These are phyloP conservation scores for Mortierella sp. DNA, from an alignment of 371 early-diverging fungal genomes.

Conservation along the genomic window DNA sequence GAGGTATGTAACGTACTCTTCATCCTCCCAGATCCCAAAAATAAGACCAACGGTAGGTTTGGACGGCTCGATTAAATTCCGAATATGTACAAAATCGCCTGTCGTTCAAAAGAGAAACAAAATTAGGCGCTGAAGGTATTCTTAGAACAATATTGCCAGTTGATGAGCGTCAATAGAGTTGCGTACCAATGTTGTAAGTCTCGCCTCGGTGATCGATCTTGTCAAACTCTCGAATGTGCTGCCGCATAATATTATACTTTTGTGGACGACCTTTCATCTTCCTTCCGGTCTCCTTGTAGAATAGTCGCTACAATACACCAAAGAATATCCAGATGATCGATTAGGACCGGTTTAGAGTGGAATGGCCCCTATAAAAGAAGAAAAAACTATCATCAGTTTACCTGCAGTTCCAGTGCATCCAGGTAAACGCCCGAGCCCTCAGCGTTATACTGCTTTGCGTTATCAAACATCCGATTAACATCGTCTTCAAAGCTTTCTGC, in stretches of 20 bases:
- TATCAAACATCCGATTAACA: slow-evolving; percentile 72
- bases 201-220: slow-evolving; percentile 3
- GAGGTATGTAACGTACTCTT: neutral
- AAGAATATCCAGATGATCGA: neutral
- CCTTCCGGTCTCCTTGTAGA: slow-evolving; percentile 8
- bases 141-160: neutral
- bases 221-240: neutral
- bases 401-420: slow-evolving; percentile 72
- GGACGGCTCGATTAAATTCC: slow-evolving; percentile 48
- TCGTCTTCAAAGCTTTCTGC: slow-evolving; percentile 66
- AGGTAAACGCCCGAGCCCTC: slow-evolving; percentile 73
- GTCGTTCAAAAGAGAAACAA: neutral
- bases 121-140: neutral
- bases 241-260: neutral
- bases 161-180: too few species aligned
- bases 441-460: slow-evolving; percentile 79
- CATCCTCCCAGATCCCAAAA: slow-evolving; percentile 36
- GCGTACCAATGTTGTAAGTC: slow-evolving; percentile 8
- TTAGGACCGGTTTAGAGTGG: neutral
- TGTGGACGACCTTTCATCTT: neutral
- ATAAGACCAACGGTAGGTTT: slow-evolving; percentile 60
- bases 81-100: slow-evolving; percentile 61
- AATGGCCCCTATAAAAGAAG: neutral
- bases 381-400: slow-evolving; percentile 8
- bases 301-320: neutral